Evolutionary conservation across 306 rosid species (phyloP).

Genomic region (Canavalia gladiata): DNA sequence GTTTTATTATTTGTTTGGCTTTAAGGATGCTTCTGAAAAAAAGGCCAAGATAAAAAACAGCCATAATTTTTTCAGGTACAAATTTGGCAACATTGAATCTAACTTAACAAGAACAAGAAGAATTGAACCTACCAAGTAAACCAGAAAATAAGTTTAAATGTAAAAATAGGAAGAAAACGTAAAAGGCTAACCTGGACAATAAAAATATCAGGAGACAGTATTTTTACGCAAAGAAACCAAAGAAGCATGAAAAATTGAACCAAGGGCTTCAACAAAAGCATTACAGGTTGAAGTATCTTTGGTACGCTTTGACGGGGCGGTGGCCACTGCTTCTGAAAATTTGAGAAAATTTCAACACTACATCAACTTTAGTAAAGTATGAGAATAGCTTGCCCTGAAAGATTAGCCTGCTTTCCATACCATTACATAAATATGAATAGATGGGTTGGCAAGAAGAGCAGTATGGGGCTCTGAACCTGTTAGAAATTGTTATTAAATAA

Average conservation of each 20-base stretch:
- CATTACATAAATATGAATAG: conserved; percentile 84
- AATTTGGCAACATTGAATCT: not conserved
- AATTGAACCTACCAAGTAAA: conserved; percentile 11
- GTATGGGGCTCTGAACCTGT: conserved; percentile 91
- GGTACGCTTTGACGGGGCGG: conserved; percentile 60
- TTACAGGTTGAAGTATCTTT: conserved; percentile 67
- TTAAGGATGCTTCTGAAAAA: conserved; percentile 27
- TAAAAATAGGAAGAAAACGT: not conserved
- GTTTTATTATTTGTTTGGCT: conserved; percentile 12
- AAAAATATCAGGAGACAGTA: conserved; percentile 85
- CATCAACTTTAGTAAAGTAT: conserved; percentile 22
- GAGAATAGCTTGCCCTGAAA: conserved; percentile 26
- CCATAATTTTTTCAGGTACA: conserved; percentile 19
- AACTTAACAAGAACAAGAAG: conserved; percentile 28
- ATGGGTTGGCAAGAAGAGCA: conserved; percentile 70
- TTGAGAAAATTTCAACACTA: conserved; percentile 37
- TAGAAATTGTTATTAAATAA: conserved; percentile 35
- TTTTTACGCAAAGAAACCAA: conserved; percentile 84
- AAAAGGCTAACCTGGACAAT: conserved; percentile 78
- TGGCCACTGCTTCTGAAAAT: conserved; percentile 83
- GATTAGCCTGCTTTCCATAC: conserved; percentile 51
- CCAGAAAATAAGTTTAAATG: conserved; percentile 13
- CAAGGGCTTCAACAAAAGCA: conserved; percentile 82
- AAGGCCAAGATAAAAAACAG: not conserved
- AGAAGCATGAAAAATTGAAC: conserved; percentile 81